These are phyloP conservation scores for Fusarium caatingaense DNA, from an alignment of 2,329 filamentous ascomycete species.

Conservation along the genomic window DNA sequence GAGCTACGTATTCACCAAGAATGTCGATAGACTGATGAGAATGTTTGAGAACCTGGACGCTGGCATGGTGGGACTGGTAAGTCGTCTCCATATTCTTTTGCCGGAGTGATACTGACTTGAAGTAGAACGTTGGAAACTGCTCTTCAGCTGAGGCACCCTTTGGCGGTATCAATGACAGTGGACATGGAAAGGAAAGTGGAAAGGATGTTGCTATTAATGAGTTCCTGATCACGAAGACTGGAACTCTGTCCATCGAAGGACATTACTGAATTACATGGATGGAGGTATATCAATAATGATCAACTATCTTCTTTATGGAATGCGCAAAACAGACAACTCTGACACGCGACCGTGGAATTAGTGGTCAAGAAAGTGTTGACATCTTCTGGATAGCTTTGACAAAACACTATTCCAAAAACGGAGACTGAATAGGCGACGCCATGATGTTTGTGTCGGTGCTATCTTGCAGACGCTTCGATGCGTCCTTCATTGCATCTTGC, in stretches of 20 bases:
- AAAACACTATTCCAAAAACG: too few species aligned
- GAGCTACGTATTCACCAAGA: background rate
- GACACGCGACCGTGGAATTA: too few species aligned
- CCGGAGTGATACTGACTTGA: background rate
- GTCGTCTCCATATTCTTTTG: background rate
- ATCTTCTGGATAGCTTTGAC: too few species aligned
- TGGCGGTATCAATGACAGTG: background rate
- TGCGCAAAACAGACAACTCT: too few species aligned
- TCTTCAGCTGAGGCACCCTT: background rate
- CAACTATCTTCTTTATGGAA: too few species aligned
- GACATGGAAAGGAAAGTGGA: background rate
- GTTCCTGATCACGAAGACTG: background rate
- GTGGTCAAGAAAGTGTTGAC: too few species aligned
- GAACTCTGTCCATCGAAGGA: background rate
- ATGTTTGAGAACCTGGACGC: background rate
- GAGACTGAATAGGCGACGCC: background rate
- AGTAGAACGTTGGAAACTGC: background rate
- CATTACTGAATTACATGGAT: background rate
- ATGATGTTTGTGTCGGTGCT: background rate
- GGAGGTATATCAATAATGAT: background rate
- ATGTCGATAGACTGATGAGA: background rate
- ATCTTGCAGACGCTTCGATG: background rate
- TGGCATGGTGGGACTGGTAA: constrained; percentile 3
- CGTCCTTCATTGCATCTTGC: fast-evolving
- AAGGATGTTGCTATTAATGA: background rate